Evolutionary conservation across 371 early-diverging fungal genomes (phyloP), one percentile per base, ranked within the genome.

Genomic region (Nematocida homosporus): DNA sequence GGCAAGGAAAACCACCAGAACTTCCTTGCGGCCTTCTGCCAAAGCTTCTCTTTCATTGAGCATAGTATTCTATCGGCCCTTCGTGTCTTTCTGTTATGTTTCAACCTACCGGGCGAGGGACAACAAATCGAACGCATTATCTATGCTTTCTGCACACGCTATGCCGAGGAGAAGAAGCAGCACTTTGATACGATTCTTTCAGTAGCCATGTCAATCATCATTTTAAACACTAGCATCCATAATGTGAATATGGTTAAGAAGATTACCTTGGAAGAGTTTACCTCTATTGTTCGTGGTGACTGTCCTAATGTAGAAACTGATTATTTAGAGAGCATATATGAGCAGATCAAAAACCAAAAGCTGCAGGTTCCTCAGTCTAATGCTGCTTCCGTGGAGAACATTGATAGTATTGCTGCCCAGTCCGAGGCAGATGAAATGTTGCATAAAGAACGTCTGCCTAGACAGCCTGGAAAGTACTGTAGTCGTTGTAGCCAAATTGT

Each of bases 201-300:
- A 47, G 47, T 72, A 47, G 42, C 53, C 4, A 61, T 56, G 63
- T 89, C 92, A 0, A 86, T 93, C 42, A 89, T 93, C 75, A 88
- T 93, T 88, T 82, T 94, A 57, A 93, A 94, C 80, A 93, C 93
- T 1, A 93, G 93, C 86, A 88, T 90, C 78, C 92, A 96, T 82
- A 93, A 90, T 77, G 88, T 89, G 6, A 92, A 90, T 79, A 90
- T 93, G 32, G 91, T 90, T 81, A 84, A 87, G 51, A 89, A 91
- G 42, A 93, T 93, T 89, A 85, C 88, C 6, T 80, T 89, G n/a
- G 88, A 89, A 16, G 89, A 91, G 66, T 94, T 91, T 81, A 86
- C 86, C 56, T 87, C 88, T 8, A 69, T 63, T 52, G 48, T 69
- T 0, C 16, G 30, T 41, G 48, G 27, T 10, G 66, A 67, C 32